A percentile compares a stretch with the other conserved stretches of the same genome.
These are phyloP conservation scores for Fusarium chlamydosporum DNA, from an alignment of 2,329 filamentous ascomycete genomes.

Conservation along the genomic window DNA sequence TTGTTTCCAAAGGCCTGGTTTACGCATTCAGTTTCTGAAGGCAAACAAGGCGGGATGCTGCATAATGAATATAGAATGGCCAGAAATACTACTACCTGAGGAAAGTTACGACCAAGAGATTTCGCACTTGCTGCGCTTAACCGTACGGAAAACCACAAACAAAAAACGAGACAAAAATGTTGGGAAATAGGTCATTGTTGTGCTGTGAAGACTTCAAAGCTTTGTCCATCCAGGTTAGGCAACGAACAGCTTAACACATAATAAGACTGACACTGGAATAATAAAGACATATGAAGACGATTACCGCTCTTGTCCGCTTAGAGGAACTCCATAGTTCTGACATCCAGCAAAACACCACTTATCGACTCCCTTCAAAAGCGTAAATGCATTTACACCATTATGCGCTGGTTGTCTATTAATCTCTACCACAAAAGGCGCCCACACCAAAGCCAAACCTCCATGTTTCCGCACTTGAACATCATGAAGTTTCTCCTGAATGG, in stretches of 20 bases:
- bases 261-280: not conserved
- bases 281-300: not conserved
- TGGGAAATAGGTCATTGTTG: not conserved
- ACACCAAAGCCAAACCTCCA: constrained; percentile 22
- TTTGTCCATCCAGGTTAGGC: not conserved
- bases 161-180: not conserved
- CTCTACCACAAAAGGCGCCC: constrained; percentile 33
- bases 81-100: not conserved
- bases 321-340: constrained; percentile 15
- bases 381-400: constrained; percentile 17
- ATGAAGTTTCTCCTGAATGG: constrained; percentile 18
- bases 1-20: not conserved
- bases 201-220: not conserved
- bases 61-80: not conserved
- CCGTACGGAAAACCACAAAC: not conserved
- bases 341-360: constrained; percentile 26
- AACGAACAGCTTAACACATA: not conserved
- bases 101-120: too few species aligned
- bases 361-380: not conserved
- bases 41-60: not conserved
- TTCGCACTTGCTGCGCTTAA: not conserved
- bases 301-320: not conserved
- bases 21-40: not conserved
- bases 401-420: constrained; percentile 13
- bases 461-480: constrained; percentile 15